These are phyloP conservation scores for Ceratobasidium sp. DNA, from an alignment of 1,284 basidiomycete species.

Conservation along the genomic window DNA sequence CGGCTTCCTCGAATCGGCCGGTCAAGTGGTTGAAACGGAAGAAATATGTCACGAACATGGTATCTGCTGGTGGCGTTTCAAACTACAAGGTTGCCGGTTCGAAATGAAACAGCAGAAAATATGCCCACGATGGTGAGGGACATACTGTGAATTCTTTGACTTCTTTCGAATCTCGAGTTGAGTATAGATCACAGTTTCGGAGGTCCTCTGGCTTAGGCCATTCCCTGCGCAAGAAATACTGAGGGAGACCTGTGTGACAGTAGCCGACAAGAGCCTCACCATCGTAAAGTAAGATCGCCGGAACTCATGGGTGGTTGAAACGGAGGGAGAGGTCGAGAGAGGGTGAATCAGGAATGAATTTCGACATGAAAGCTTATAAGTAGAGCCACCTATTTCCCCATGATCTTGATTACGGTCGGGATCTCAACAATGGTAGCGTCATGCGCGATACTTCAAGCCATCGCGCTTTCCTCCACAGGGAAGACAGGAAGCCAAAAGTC, in stretches of 20 bases:
- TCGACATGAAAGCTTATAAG: slow-evolving; percentile 28
- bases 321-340: slow-evolving; percentile 10
- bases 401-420: slow-evolving; percentile 38
- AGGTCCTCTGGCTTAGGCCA: slow-evolving; percentile 41
- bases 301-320: slow-evolving; percentile 37
- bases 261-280: slow-evolving; percentile 7
- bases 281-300: slow-evolving; percentile 30
- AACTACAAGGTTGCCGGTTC: slow-evolving; percentile 10
- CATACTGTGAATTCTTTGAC: slow-evolving; percentile 39
- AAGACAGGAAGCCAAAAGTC: slow-evolving; percentile 39
- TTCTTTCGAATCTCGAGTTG: slow-evolving; percentile 35
- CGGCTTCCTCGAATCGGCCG: slow-evolving; percentile 45
- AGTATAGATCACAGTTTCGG: slow-evolving; percentile 37
- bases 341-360: slow-evolving; percentile 4
- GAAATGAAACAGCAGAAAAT: not conserved
- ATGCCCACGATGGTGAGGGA: not conserved
- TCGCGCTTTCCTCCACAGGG: slow-evolving; percentile 33
- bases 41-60: slow-evolving; percentile 41
- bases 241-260: not conserved
- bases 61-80: slow-evolving; percentile 36
- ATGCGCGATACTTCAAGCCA: slow-evolving; percentile 41
- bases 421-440: slow-evolving; percentile 27
- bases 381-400: slow-evolving; percentile 8
- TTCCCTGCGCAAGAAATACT: slow-evolving; percentile 19
- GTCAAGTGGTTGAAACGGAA: slow-evolving; percentile 43